A percentile compares a stretch with the other conserved stretches of the same genome.
phyloP scores from a whole-genome alignment of 768 basidiomycete genomes.

The Trametes cubensis region DNA sequence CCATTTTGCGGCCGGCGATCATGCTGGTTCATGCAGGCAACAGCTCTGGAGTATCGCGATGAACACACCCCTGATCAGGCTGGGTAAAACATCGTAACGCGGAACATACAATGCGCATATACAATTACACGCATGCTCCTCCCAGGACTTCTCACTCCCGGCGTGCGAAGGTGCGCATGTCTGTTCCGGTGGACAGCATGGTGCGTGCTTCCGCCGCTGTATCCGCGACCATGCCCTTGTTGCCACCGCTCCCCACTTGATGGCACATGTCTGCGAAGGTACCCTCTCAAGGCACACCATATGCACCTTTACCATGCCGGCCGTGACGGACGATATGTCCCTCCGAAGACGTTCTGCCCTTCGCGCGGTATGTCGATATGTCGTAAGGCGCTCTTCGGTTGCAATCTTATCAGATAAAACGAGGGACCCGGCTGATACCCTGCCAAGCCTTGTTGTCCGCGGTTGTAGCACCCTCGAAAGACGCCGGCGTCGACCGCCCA shows the following conservation, averaged over 20 bases:
- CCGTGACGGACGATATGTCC: neutral
- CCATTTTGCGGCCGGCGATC: neutral
- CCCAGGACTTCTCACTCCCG: neutral
- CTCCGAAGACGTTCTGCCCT: neutral
- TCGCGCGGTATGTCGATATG: neutral
- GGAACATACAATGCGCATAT: neutral
- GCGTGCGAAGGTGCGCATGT: neutral
- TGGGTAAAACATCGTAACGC: neutral
- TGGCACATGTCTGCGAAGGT: slow-evolving; percentile 1
- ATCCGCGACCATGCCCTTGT: neutral
- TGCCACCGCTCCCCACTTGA: neutral
- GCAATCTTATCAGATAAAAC: neutral
- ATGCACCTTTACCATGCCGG: neutral
- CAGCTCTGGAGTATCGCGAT: too few species aligned
- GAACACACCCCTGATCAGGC: neutral
- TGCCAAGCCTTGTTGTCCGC: slow-evolving; percentile 9
- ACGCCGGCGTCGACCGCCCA: neutral
- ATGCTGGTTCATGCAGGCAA: neutral
- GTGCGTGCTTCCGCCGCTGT: neutral
- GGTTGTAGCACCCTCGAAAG: neutral
- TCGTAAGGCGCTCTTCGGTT: neutral
- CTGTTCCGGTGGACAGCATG: neutral
- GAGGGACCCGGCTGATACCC: slow-evolving; percentile 25
- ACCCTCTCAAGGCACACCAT: neutral
- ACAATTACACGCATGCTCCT: neutral